A percentile compares a stretch with the other conserved stretches of the same genome.
Evolutionary conservation across 2,329 filamentous ascomycete species (phyloP).

Genomic region (Tolypocladium pustulatum): DNA sequence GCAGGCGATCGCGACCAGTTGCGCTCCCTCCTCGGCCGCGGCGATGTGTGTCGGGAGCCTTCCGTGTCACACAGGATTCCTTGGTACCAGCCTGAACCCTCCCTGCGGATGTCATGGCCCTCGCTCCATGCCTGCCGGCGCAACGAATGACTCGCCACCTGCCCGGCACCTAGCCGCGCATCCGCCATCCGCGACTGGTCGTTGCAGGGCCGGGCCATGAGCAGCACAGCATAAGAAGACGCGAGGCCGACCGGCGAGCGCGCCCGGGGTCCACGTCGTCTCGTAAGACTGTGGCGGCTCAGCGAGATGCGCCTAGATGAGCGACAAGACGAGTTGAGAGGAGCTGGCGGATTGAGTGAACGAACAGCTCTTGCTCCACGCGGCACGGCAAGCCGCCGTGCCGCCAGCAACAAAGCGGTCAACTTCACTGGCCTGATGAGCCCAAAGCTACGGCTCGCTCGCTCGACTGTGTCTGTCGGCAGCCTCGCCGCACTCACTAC

Average conservation of each 20-base stretch:
- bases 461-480: not conserved
- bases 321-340: not conserved
- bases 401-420: not conserved
- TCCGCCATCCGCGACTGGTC: not conserved
- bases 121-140: not conserved
- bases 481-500: not conserved
- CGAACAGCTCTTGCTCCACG: not conserved
- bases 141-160: conserved; percentile 1
- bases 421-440: not conserved
- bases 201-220: not conserved
- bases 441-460: not conserved
- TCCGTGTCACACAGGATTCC: not conserved
- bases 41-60: not conserved
- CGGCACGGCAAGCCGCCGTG: not conserved
- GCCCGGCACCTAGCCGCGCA: not conserved
- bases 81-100: not conserved
- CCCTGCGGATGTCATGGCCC: not conserved
- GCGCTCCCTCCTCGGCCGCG: not conserved
- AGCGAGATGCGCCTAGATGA: not conserved
- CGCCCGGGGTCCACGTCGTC: not conserved
- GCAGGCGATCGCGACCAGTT: not conserved
- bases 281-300: not conserved
- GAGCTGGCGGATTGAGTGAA: not conserved
- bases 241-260: not conserved
- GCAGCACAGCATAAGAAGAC: not conserved